Evolutionary conservation across 257 asterid species (phyloP).

Genomic region (Echites panduratus): DNA sequence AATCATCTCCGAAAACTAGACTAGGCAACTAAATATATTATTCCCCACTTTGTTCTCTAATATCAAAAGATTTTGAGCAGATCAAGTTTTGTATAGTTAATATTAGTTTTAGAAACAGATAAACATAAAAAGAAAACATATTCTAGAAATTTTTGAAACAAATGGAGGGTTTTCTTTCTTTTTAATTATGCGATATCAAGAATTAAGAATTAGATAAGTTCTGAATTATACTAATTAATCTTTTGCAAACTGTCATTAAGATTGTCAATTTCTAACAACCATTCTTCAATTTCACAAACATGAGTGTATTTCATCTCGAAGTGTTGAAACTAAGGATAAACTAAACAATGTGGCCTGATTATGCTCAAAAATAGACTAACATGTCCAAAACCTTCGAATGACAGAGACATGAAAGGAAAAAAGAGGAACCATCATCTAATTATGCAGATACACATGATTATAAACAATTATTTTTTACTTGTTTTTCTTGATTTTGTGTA

Average conservation of each 20-base stretch:
- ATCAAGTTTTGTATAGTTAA: background rate
- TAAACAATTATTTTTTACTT: constrained; percentile 43
- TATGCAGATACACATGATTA: constrained; percentile 10
- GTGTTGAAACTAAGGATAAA: constrained; percentile 5
- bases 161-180: background rate
- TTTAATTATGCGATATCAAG: background rate
- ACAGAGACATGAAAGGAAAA: background rate
- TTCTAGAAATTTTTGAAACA: background rate
- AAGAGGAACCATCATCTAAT: background rate
- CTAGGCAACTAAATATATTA: background rate
- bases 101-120: background rate
- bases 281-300: constrained; percentile 2
- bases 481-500: constrained; percentile 57
- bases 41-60: background rate
- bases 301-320: constrained; percentile 6
- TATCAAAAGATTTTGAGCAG: background rate
- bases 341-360: constrained; percentile 8
- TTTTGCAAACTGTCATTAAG: background rate
- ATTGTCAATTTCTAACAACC: background rate
- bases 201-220: background rate
- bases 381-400: background rate
- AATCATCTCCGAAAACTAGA: background rate
- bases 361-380: constrained; percentile 4
- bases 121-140: background rate
- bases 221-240: background rate